A percentile compares a stretch with the other conserved stretches of the same genome.
Evolutionary conservation across 139 green algal genomes (phyloP).

Genomic region (Tetradesmus obliquus): DNA sequence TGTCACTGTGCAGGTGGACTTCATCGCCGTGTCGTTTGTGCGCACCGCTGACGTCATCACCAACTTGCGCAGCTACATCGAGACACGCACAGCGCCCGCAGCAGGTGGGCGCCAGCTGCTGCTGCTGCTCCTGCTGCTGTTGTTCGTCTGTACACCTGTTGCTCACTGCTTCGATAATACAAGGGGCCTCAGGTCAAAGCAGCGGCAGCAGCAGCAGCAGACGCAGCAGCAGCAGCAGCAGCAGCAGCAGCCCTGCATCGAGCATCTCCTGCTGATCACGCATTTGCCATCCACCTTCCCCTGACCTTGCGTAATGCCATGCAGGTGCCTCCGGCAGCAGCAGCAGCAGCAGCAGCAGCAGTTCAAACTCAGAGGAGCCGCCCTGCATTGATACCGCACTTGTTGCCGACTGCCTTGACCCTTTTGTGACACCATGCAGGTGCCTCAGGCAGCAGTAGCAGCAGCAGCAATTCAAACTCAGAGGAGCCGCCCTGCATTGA

Average conservation of each 20-base stretch:
- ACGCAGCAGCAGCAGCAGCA: not conserved
- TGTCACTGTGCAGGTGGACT: conserved; percentile 72
- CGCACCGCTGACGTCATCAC: conserved; percentile 84
- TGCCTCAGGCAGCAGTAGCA: not conserved
- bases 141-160: too few species aligned
- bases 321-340: not conserved
- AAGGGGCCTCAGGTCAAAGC: too few species aligned
- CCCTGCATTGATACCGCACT: conserved; percentile 1
- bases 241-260: too few species aligned
- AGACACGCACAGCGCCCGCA: conserved; percentile 44
- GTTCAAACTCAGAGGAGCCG: not conserved
- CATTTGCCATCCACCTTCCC: too few species aligned
- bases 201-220: not conserved
- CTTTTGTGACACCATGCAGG: too few species aligned
- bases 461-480: not conserved
- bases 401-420: too few species aligned
- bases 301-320: too few species aligned
- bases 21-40: conserved; percentile 85
- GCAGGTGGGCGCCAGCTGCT: not conserved
- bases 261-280: too few species aligned
- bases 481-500: not conserved
- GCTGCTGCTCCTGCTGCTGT: too few species aligned
- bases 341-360: not conserved
- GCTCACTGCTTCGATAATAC: too few species aligned
- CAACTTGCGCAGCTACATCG: conserved; percentile 83